These are phyloP conservation scores for Magnolia sinica DNA, from an alignment of 164 flowering plant species.

Conservation along the genomic window DNA sequence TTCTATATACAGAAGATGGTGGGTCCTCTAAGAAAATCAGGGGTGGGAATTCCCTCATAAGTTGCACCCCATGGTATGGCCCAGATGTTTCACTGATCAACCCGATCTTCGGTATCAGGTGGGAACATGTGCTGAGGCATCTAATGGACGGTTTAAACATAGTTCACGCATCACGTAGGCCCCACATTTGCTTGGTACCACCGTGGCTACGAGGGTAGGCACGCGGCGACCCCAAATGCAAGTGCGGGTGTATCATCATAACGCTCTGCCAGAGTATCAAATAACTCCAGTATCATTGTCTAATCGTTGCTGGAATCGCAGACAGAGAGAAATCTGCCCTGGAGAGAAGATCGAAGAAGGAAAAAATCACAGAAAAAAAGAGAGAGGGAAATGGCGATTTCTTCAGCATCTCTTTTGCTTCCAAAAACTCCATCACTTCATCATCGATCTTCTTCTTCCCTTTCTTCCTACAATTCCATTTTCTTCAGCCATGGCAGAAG, in stretches of 20 bases:
- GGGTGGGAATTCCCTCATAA: too few relatives aligned
- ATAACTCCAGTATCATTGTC: background rate
- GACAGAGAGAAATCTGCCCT: background rate
- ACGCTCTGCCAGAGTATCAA: background rate
- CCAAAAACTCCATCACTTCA: background rate
- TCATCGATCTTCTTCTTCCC: background rate
- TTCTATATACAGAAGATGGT: too few relatives aligned
- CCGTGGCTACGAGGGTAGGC: too few relatives aligned
- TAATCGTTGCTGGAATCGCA: background rate
- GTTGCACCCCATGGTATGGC: too few relatives aligned
- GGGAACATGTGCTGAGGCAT: too few relatives aligned
- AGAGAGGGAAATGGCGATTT: conserved; percentile 11
- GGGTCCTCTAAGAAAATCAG: too few relatives aligned
- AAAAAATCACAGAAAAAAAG: background rate
- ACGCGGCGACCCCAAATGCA: too few relatives aligned
- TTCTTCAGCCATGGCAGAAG: conserved; percentile 21
- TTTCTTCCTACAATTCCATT: conserved; percentile 43
- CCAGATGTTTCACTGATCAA: too few relatives aligned
- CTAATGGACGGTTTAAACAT: too few relatives aligned
- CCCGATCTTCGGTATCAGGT: too few relatives aligned
- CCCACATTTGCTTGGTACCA: too few relatives aligned
- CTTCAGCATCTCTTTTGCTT: conserved; percentile 18
- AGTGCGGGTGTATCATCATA: background rate
- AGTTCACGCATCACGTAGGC: too few relatives aligned
- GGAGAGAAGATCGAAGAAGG: background rate